Conservation (phyloP, 257 asterid species). For the Plantago ovata region DNA sequence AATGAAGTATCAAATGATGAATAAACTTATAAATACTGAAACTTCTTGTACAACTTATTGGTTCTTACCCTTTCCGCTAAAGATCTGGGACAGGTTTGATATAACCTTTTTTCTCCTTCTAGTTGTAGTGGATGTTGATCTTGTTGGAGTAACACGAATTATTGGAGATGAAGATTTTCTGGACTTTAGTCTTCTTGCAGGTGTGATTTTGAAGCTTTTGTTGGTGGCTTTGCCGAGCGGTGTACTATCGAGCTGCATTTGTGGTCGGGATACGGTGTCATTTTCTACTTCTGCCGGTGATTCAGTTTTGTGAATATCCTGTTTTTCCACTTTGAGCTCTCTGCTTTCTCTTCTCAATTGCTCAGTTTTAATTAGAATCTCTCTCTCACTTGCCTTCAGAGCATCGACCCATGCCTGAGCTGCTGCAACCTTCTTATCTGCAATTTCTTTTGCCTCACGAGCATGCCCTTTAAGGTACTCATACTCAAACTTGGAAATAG, state of each 20-base stretch:
- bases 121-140: conserved; percentile 44
- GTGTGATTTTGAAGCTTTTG: conserved; percentile 40
- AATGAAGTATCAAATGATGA: conserved; percentile 6
- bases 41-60: conserved; percentile 14
- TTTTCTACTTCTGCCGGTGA: conserved; percentile 29
- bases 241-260: conserved; percentile 28
- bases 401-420: conserved; percentile 92
- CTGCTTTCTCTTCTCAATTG: conserved; percentile 42
- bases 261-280: conserved; percentile 47
- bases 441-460: conserved; percentile 60
- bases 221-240: conserved; percentile 30
- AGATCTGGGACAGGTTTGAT: conserved; percentile 50
- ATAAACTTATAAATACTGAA: conserved; percentile 10
- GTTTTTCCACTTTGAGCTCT: conserved; percentile 46
- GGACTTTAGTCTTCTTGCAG: conserved; percentile 42
- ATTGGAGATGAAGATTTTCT: conserved; percentile 46
- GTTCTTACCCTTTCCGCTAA: conserved; percentile 37
- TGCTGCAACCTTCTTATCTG: conserved; percentile 81
- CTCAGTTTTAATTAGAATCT: conserved; percentile 53
- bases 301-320: conserved; percentile 31
- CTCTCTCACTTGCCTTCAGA: conserved; percentile 73
- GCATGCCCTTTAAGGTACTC: conserved; percentile 76
- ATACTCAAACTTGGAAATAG: conserved; percentile 70
- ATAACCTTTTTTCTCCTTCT: conserved; percentile 62
- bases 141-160: conserved; percentile 28